Base-by-base conservation (phyloP, 352 stramenopile species). In the Globisporangium lucens region DNA sequence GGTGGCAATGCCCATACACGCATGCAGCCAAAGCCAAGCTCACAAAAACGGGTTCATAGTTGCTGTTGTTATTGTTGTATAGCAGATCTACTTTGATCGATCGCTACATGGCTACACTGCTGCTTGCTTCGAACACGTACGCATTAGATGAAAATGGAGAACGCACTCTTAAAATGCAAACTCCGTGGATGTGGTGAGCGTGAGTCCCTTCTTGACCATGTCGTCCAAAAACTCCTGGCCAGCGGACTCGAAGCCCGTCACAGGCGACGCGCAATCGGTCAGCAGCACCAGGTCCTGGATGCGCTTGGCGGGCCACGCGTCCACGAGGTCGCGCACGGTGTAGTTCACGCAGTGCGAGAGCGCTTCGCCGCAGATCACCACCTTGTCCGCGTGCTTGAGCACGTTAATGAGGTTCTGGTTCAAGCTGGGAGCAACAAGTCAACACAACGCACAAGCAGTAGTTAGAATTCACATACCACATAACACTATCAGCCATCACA, bases 301-400 rank as follows among this genome's bases (percentile, higher is more conserved):
- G n/a, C 93, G 77, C 9, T 92, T 76, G 30, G 74, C 75, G 1
- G 91, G 84, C 92, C 90, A 98, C 29, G 87, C 70, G 24, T 85
- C 74, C 0, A 97, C 79, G 47, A 99, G 83, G 69, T 99, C 95
- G 20, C 95, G 81, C 9, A 98, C 75, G 0, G 96, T 98, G 79
- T 98, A 98, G 75, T 99, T 99, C 35, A 99, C 96, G 78, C 97
- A 99, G 75, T 99, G 97, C 47, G 91, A 98, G 67, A 97, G 79
- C 7, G 97, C 96, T 75, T 99, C 94, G 29, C 97, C 97, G 62
- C 92, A 98, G 41, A 99, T 79, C 15, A 97, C 67, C 2, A 99
- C 84, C 60, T 85, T 83, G 74, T 91, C 83, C 3, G 87, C 83
- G n/a, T 80, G 78, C 75, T 88, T 88, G 61, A 99, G 85, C 24